Conservation (phyloP, 129 eudicot species). For the Flaveria linearis region DNA sequence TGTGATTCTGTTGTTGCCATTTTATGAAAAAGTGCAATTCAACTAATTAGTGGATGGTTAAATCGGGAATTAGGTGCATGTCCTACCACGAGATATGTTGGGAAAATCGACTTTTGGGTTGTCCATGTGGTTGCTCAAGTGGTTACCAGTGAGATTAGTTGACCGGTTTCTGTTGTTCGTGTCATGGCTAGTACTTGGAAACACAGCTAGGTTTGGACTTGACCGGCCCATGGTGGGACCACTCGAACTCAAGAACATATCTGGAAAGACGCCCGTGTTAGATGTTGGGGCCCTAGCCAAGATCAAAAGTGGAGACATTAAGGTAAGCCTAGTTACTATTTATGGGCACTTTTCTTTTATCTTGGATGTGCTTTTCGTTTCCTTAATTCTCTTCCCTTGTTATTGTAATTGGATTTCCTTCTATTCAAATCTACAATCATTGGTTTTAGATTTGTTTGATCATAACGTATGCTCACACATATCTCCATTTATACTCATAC, state of each 20-base stretch:
- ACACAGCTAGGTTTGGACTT: constrained; percentile 69
- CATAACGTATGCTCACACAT: constrained; percentile 24
- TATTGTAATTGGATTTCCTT: constrained; percentile 33
- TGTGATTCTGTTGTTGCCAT: neutral
- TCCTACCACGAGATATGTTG: constrained; percentile 93
- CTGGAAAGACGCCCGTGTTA: constrained; percentile 91
- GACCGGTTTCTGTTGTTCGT: constrained; percentile 67
- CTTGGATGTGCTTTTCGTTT: constrained; percentile 33
- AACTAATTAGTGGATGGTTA: constrained; percentile 32
- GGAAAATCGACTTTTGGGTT: constrained; percentile 94
- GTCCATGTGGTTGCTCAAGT: constrained; percentile 97
- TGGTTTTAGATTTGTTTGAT: constrained; percentile 33
- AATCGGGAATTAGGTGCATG: constrained; percentile 63
- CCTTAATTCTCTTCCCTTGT: constrained; percentile 29
- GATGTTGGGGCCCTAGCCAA: constrained; percentile 93
- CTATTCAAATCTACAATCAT: constrained; percentile 24
- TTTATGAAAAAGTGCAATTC: neutral
- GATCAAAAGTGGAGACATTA: constrained; percentile 88
- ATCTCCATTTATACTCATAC: constrained; percentile 19
- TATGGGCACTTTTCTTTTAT: constrained; percentile 26
- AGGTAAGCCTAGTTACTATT: constrained; percentile 56
- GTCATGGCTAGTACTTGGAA: constrained; percentile 75
- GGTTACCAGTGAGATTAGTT: constrained; percentile 85
- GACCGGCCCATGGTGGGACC: constrained; percentile 76
- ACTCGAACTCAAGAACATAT: constrained; percentile 68